Conservation (phyloP, 345 rosid species). For the Boechera divaricarpa region DNA sequence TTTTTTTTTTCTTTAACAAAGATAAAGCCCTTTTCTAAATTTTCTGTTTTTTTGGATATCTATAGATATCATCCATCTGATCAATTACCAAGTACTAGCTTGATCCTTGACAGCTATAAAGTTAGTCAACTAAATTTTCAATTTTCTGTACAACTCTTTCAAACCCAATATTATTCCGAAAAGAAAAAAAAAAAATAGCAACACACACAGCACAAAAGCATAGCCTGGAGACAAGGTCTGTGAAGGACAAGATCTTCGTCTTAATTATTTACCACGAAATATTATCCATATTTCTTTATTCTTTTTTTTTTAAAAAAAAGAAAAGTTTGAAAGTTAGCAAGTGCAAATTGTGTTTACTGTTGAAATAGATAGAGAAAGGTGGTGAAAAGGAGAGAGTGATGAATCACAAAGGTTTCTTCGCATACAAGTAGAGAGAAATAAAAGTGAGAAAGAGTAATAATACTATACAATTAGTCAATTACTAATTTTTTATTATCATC, state of each 20-base stretch:
- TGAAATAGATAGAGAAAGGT: constrained; percentile 34
- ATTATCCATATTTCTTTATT: constrained; percentile 26
- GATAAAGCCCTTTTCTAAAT: neutral
- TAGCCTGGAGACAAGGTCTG: constrained; percentile 52
- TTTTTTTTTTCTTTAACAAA: neutral
- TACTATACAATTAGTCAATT: neutral
- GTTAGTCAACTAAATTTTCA: constrained; percentile 41
- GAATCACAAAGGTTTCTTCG: constrained; percentile 71
- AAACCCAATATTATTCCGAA: constrained; percentile 23
- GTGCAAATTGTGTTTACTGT: constrained; percentile 40
- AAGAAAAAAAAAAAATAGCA: neutral
- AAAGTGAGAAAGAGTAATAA: neutral
- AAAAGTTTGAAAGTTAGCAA: constrained; percentile 5
- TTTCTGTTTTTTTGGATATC: too few species aligned
- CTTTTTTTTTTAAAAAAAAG: neutral
- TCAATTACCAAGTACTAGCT: too few species aligned
- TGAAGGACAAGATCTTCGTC: constrained; percentile 60
- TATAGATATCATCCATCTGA: too few species aligned
- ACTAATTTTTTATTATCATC: neutral
- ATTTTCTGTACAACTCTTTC: constrained; percentile 39
- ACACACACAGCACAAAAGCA: constrained; percentile 28
- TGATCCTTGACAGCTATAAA: too few species aligned
- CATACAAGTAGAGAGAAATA: constrained; percentile 29
- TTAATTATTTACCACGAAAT: constrained; percentile 49
- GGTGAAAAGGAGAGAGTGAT: constrained; percentile 42